These are phyloP conservation scores for Leucogyrophana mollusca DNA, from an alignment of 768 basidiomycete species.

Conservation along the genomic window DNA sequence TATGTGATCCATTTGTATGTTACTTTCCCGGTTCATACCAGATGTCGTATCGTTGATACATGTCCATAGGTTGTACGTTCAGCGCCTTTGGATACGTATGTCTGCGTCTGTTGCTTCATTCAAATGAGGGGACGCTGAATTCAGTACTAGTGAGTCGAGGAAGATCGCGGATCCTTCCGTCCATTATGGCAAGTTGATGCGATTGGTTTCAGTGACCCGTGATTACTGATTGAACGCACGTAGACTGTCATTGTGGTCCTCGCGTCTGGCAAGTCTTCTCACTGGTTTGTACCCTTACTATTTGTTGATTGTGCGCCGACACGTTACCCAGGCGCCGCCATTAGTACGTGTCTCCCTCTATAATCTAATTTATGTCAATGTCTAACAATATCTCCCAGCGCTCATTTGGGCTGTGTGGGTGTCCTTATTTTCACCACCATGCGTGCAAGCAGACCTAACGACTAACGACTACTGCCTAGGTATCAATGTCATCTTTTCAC, in stretches of 20 bases:
- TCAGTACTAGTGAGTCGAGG: neutral
- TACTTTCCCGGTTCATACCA: neutral
- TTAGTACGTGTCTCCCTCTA: neutral
- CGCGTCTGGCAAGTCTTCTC: neutral
- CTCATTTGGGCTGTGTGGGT: neutral
- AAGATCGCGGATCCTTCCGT: neutral
- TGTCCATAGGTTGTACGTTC: neutral
- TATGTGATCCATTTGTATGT: neutral
- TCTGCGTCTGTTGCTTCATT: neutral
- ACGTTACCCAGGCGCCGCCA: neutral
- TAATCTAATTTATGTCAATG: neutral
- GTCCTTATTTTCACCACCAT: too few species aligned
- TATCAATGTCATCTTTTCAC: neutral
- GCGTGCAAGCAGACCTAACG: neutral
- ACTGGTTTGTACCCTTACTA: too few species aligned
- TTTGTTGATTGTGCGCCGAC: neutral
- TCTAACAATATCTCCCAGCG: neutral
- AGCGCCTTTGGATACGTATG: constrained; percentile 6
- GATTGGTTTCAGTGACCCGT: too few species aligned
- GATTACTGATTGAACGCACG: too few species aligned
- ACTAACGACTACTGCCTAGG: neutral
- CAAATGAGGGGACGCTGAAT: neutral
- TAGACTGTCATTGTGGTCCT: neutral
- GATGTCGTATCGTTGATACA: neutral
- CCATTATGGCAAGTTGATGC: neutral